Evolutionary conservation across 768 basidiomycete species (phyloP), one percentile per base, ranked within the genome.

Genomic region (Serendipita sp.): DNA sequence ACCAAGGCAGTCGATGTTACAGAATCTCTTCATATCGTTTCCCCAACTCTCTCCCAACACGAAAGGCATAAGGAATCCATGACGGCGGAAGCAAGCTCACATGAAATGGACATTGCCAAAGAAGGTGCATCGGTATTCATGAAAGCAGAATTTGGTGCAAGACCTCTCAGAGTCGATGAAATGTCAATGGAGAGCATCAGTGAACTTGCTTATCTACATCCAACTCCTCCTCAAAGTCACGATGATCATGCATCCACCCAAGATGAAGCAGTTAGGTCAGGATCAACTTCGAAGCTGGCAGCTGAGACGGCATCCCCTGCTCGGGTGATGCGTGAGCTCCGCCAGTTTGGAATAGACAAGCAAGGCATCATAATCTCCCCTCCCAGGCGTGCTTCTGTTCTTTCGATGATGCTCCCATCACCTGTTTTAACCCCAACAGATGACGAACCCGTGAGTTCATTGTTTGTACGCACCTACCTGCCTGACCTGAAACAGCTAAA

Each of bases 301-400:
- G 53, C 53, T n/a, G 53, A 58, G 28, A 58, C 53, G n/a, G 53
- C 53, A n/a, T 58, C 53, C 28, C 53, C 53, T 5, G 53, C 53
- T 11, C 53, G 53, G 9, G 53, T 58, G 22, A 58, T 58, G 53
- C 53, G 53, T 9, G 53, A 58, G 31, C 53, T 58, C 11, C 53
- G 53, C 22, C 53, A 58, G 31, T 31, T 58, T 17, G 30, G 30
- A 9, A 58, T 58, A 24, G 53, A 58, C 17, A 22, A 58, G 22
- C 31, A 22, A 31, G 22, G 22, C 22, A 33, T 58, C 31, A 2
- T 58, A 22, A 58, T 58, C 2, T 26, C 31, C 2, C 31, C 53
- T n/a, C 53, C 53, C 9, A 58, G 30, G 31, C 22, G 53, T n/a
- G 53, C 53, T 13, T 58, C 53, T 11, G 31, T 58, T 24, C 53